A percentile compares a stretch with the other conserved stretches of the same genome.
phyloP scores from a whole-genome alignment of 2,329 filamentous ascomycete genomes.

The Sporothrix brunneoviolacea region DNA sequence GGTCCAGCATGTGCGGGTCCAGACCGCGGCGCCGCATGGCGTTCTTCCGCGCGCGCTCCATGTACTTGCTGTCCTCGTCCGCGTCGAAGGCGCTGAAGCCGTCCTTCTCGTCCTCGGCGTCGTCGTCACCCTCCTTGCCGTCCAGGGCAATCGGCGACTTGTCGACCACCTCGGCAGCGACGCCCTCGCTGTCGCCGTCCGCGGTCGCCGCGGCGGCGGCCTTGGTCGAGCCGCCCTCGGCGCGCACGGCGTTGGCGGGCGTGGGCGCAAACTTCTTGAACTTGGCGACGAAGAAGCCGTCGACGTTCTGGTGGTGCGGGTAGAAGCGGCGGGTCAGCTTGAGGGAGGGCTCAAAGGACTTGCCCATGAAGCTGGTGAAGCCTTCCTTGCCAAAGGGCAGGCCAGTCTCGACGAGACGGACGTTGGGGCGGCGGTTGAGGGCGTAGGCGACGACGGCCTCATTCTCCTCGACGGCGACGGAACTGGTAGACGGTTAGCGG shows the following conservation, averaged over 20 bases:
- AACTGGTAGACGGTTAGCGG: conserved; percentile 2
- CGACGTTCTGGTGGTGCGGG: conserved; percentile 73
- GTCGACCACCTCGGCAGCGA: conserved; percentile 43
- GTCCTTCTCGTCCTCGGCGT: conserved; percentile 31
- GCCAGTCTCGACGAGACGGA: conserved; percentile 86
- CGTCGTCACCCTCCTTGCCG: conserved; percentile 34
- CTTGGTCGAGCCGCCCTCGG: conserved; percentile 20
- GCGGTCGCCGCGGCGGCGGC: conserved; percentile 1
- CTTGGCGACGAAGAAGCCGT: conserved; percentile 94
- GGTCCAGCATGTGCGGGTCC: conserved; percentile 55
- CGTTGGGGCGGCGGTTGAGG: conserved; percentile 83
- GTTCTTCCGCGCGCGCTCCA: conserved; percentile 66
- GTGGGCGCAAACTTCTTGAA: conserved; percentile 87
- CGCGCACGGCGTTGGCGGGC: conserved; percentile 47
- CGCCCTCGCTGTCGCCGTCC: conserved; percentile 20
- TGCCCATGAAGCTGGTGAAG: conserved; percentile 85
- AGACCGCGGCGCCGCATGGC: conserved; percentile 67
- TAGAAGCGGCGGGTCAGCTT: conserved; percentile 81
- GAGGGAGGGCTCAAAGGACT: conserved; percentile 81
- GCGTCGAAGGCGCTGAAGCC: conserved; percentile 70
- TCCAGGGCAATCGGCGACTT: conserved; percentile 58
- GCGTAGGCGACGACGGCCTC: conserved; percentile 93
- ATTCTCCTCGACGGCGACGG: conserved; percentile 38
- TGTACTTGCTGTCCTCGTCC: conserved; percentile 63
- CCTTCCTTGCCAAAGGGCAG: conserved; percentile 87